Evolutionary conservation across 306 rosid genomes (phyloP), one percentile per base, ranked within the genome.

Genomic region (Leucaena leucocephala): DNA sequence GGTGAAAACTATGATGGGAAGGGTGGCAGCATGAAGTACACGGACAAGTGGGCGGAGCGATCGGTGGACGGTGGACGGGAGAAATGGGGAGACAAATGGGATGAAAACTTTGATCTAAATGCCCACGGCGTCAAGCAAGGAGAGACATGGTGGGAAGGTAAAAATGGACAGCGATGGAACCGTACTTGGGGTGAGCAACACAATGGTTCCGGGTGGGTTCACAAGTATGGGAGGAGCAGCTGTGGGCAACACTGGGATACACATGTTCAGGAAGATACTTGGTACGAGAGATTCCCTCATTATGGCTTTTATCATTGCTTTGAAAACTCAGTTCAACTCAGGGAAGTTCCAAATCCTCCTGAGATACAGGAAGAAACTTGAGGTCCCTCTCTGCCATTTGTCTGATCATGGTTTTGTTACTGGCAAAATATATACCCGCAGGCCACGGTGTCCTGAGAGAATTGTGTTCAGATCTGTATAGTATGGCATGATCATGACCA

Each of bases 51-150:
- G 98, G 98, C 98, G 0, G 98, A 95, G 76, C 90, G 97, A 15
- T 74, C 74, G 1, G 87, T 83, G 81, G 90, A 87, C 0, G 98
- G 87, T 75, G 94, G 94, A 42, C 91, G 98, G 98, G 82, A 89
- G 34, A 95, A 92, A 85, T 95, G 98, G 98, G 98, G 98, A 35
- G 98, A 95, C 92, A 95, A 95, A 84, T 95, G 98, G 98, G 98
- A 95, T 71, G 98, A 95, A 79, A 85, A 87, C 72, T 95, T 95
- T 14, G 94, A 92, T 76, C 88, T 83, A n/a, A 90, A 87, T 42
- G 45, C 83, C 11, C 78, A 83, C 19, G 98, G 98, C 7, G 76
- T 88, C 82, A 92, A 95, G 86, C 98, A 95, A 72, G 98, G 98
- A 0, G 98, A 95, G 83, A 92, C 88, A 33, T 95, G 98, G 98